Percentiles rank a stretch among this genome's conserved stretches.
phyloP scores from a whole-genome alignment of 116 monocot species.

The Dioscorea cayenensis region DNA sequence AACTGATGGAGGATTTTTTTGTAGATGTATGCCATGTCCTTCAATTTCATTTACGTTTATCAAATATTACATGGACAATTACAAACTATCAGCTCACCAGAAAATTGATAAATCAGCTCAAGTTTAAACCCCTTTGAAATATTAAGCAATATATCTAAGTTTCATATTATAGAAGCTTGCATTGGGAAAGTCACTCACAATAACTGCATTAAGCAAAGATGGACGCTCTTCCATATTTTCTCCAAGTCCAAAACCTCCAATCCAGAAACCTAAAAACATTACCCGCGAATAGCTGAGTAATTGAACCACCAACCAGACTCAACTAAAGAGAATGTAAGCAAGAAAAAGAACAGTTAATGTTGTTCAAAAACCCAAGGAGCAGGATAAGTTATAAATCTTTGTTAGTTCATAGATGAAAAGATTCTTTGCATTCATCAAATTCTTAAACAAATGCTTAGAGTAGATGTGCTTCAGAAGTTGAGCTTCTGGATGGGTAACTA shows the following conservation, averaged over 20 bases:
- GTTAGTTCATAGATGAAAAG: too few relatives aligned
- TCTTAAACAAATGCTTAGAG: too few relatives aligned
- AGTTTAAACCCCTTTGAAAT: neutral
- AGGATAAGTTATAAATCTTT: too few relatives aligned
- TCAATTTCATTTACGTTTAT: neutral
- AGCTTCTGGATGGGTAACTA: too few relatives aligned
- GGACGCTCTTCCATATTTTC: constrained; percentile 82
- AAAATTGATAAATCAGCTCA: neutral
- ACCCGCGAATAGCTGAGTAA: neutral
- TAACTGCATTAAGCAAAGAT: constrained; percentile 55
- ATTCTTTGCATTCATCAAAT: too few relatives aligned
- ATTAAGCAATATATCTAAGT: neutral
- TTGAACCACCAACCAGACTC: neutral
- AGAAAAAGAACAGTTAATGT: too few relatives aligned
- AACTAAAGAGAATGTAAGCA: neutral
- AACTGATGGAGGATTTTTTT: too few relatives aligned
- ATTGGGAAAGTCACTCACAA: constrained; percentile 31
- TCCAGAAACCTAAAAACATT: constrained; percentile 67
- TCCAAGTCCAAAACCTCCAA: constrained; percentile 95
- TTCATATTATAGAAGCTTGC: neutral
- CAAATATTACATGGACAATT: neutral
- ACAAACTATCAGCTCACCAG: neutral
- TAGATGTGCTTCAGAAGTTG: too few relatives aligned
- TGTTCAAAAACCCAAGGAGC: too few relatives aligned
- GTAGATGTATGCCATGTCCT: too few relatives aligned